Base-by-base conservation (phyloP, 2,329 filamentous ascomycete species). In the Knufia fluminis region DNA sequence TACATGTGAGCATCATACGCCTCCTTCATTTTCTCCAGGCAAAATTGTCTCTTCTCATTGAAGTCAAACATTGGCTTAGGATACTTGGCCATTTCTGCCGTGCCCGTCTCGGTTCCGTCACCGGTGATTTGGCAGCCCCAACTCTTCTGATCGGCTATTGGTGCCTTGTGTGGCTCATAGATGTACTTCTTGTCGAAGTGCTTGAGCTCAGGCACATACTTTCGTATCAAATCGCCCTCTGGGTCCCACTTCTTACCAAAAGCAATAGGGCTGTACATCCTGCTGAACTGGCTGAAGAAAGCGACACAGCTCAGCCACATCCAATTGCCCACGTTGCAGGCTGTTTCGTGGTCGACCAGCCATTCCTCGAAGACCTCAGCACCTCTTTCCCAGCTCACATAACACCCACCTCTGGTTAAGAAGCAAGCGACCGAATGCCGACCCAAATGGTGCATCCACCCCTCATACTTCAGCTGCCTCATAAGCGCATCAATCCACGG, bases 61-160 rank as follows among this genome's bases (percentile, higher is more conserved):
- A 89, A 90, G 64, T 89, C 83, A 61, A 90, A 86, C 77, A 89
- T 88, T 1, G 83, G 83, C 61, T 82, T 82, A 1, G 84, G 83
- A 62, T 89, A 90, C 66, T 28, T 63, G 57, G 17, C 66, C 66
- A 4, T 60, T 4, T 41, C 40, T 12, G 28, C 23, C 3, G 26
- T 42, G 3, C 24, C 45, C 16, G 19, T 41, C 9, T 46, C 62
- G 23, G 71, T 61, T 1, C 74, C 75, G 54, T 81, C 72, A 0
- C 78, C 79, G 40, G 70, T 75, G 47, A 86, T 68, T 16, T 77
- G 61, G 46, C 85, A 82, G 0, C 80, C 77, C 50, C 83, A 85
- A 59, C 75, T 79, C 62, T 78, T 84, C 68, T 86, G 80, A 50
- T 87, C 84, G 17, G 66, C 66, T 33, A 82, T 72, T 1, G 80